Conservation (phyloP, 345 rosid genomes). For the Populus simonii region DNA sequence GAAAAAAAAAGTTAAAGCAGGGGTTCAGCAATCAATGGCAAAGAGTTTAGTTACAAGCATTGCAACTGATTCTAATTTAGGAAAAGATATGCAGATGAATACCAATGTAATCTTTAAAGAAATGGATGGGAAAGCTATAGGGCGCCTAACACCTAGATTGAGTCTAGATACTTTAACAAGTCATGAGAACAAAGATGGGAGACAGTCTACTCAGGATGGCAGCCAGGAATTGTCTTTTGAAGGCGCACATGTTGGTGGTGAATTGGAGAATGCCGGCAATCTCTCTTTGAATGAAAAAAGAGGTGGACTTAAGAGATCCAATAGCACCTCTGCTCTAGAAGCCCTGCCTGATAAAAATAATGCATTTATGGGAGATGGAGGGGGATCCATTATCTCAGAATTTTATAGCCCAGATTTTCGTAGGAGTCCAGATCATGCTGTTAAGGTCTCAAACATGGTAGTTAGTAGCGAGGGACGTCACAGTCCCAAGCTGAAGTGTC, state of each 20-base stretch:
- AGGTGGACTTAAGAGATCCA: constrained; percentile 73
- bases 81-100: constrained; percentile 28
- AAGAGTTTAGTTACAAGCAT: constrained; percentile 22
- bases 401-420: constrained; percentile 59
- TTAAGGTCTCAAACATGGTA: constrained; percentile 37
- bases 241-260: constrained; percentile 27
- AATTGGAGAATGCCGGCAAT: constrained; percentile 22
- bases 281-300: constrained; percentile 46
- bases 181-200: constrained; percentile 19
- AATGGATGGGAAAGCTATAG: constrained; percentile 39
- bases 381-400: constrained; percentile 65
- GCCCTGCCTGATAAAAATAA: constrained; percentile 43
- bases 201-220: constrained; percentile 22
- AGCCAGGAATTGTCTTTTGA: constrained; percentile 31
- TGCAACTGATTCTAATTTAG: constrained; percentile 21
- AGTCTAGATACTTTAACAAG: constrained; percentile 38
- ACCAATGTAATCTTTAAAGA: constrained; percentile 29
- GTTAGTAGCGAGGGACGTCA: constrained; percentile 46
- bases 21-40: constrained; percentile 26
- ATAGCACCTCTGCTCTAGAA: constrained; percentile 71
- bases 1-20: constrained; percentile 40
- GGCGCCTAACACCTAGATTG: constrained; percentile 32
- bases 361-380: constrained; percentile 48
- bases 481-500: constrained; percentile 62
- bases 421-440: constrained; percentile 31